Conservation (phyloP, 1,284 basidiomycete genomes). For the Vanrija pseudolonga region DNA sequence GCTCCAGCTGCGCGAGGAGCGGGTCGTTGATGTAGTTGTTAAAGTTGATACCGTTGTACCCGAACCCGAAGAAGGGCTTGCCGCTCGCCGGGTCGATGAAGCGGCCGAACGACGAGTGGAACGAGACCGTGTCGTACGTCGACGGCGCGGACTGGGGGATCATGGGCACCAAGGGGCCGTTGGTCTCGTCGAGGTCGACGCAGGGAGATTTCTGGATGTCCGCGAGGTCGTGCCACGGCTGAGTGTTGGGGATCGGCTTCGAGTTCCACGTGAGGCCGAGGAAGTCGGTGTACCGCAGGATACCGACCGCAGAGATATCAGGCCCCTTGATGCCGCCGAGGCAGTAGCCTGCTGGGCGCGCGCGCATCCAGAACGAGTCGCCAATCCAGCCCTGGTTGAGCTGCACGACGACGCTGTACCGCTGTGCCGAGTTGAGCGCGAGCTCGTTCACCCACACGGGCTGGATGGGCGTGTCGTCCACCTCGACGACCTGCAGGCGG, state of each 20-base stretch:
- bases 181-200: slow-evolving; percentile 25
- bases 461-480: slow-evolving; percentile 26
- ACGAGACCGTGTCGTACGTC: slow-evolving; percentile 10
- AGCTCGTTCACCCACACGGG: slow-evolving; percentile 24
- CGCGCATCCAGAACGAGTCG: slow-evolving; percentile 39
- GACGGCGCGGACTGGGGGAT: slow-evolving; percentile 20
- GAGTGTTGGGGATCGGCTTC: slow-evolving; percentile 7
- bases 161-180: slow-evolving; percentile 27
- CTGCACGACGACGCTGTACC: slow-evolving; percentile 37
- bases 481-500: slow-evolving; percentile 27
- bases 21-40: slow-evolving; percentile 38
- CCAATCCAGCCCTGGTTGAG: slow-evolving; percentile 27
- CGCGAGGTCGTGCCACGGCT: slow-evolving; percentile 21
- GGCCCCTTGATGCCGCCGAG: slow-evolving; percentile 1
- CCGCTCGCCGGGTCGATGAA: slow-evolving; percentile 21
- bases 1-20: slow-evolving; percentile 27
- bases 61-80: slow-evolving; percentile 21
- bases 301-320: background rate
- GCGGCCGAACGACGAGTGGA: slow-evolving; percentile 22
- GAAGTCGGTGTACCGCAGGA: slow-evolving; percentile 12
- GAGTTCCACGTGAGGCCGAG: slow-evolving; percentile 9
- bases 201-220: slow-evolving; percentile 9
- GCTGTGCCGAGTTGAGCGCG: slow-evolving; percentile 26
- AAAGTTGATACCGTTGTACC: slow-evolving; percentile 36
- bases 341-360: slow-evolving; percentile 18